phyloP scores from a whole-genome alignment of 2,329 filamentous ascomycete genomes.

The Colletotrichum truncatum region DNA sequence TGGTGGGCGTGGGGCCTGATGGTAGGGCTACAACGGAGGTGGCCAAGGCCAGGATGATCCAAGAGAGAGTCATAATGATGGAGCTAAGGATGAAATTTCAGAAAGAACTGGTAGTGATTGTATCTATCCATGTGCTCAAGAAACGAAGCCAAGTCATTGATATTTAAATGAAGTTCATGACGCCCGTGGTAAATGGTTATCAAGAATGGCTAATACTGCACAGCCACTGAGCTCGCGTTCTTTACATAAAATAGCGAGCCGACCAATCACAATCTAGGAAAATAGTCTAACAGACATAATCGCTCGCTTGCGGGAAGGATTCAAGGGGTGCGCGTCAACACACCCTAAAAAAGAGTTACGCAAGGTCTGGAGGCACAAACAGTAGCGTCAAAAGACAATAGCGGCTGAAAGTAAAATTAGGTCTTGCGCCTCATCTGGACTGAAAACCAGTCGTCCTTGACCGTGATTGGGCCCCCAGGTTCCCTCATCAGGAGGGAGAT shows the following conservation, averaged over 20 bases:
- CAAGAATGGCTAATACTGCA: background rate
- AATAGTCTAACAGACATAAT: background rate
- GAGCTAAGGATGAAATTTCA: background rate
- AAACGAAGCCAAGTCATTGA: no score
- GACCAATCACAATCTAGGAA: background rate
- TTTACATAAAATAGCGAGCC: constrained; percentile 11
- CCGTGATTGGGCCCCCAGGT: background rate
- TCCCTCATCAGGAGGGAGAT: constrained; percentile 17
- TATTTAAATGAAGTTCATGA: background rate
- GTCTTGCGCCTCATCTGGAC: constrained; percentile 1
- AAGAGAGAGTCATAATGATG: background rate
- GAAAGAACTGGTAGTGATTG: background rate
- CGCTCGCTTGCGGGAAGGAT: background rate
- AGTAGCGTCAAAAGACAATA: background rate
- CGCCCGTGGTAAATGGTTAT: background rate
- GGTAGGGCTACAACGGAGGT: background rate
- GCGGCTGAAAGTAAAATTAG: background rate
- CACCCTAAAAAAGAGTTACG: background rate
- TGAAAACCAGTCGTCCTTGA: constrained; percentile 10
- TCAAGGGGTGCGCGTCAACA: background rate
- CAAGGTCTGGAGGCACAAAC: background rate
- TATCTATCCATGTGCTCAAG: background rate
- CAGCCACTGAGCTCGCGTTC: background rate
- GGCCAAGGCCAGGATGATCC: background rate
- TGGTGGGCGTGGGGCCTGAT: background rate